Percentiles rank a stretch among this genome's conserved stretches.
Conservation (phyloP, 2,329 filamentous ascomycete genomes). For the Alternaria alternata region DNA sequence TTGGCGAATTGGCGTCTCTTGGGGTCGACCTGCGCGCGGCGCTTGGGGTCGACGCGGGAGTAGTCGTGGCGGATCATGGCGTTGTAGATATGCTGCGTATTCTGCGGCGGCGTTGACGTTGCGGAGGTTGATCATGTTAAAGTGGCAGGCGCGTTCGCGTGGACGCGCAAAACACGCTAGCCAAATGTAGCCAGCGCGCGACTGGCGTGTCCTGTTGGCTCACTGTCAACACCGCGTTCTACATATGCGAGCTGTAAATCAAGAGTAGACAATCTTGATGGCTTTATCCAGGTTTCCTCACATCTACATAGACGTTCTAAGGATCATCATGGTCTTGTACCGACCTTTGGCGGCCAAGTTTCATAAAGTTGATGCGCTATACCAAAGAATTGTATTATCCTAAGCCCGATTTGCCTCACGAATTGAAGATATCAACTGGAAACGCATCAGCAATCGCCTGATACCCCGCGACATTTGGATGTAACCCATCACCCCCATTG, state of each 20-base stretch:
- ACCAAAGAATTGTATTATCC: accelerated
- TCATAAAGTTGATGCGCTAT: accelerated
- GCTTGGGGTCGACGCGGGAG: constrained; percentile 68
- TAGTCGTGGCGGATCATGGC: constrained; percentile 51
- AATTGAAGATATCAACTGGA: constrained; percentile 62
- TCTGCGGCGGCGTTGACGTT: constrained; percentile 8
- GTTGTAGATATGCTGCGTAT: constrained; percentile 9
- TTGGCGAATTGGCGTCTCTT: constrained; percentile 88
- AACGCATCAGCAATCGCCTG: constrained; percentile 67
- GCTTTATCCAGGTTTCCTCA: accelerated
- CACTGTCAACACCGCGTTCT: no score
- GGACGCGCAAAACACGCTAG: constrained; percentile 26
- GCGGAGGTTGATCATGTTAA: constrained; percentile 17
- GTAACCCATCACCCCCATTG: constrained; percentile 70
- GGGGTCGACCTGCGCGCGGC: constrained; percentile 77
- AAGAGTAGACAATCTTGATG: not conserved
- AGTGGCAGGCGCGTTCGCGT: constrained; percentile 33
- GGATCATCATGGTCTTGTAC: accelerated
- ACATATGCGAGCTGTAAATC: no score
- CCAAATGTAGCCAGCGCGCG: constrained; percentile 12
- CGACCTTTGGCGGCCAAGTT: no score
- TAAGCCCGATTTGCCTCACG: not conserved
- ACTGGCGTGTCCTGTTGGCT: constrained; percentile 3
- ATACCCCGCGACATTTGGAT: constrained; percentile 68
- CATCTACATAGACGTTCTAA: not conserved